Base-by-base conservation (phyloP, 2,329 filamentous ascomycete genomes). In the Sporothrix pallida region DNA sequence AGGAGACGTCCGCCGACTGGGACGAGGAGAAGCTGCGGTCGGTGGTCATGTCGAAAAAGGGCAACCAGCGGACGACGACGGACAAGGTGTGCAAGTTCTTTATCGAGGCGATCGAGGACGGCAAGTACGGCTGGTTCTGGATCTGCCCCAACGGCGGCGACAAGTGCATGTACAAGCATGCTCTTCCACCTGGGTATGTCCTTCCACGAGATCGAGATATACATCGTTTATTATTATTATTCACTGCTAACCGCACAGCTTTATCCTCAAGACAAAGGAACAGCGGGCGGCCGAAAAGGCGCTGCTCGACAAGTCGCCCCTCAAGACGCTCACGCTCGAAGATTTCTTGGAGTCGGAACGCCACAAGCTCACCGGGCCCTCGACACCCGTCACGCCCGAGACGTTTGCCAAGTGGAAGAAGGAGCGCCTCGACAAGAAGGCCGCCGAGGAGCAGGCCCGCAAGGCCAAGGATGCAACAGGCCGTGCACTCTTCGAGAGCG, bases 81-180 rank as follows among this genome's bases (percentile, higher is more conserved):
- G 96, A 99, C 81, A 99, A 98, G 84, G 96, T 99, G 77, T 99
- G 96, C 93, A 99, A 98, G 84, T 97, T 86, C 86, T 99, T 99
- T 82, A 96, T 98, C 81, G 91, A 95, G 78, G 96, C 96, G 37
- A 96, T 99, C 76, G 96, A 99, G 84, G 96, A 99, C 81, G 93
- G 94, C 79, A 99, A 98, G 84, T 99, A 99, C 80, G 96, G 96
- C 76, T 99, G 96, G 96, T 98, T 99, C 84, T 99, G 96, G 96
- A 87, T 90, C 74, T 99, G 96, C 88, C 96, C 96, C 65, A 98
- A 98, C 80, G 95, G 94, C 77, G 95, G 93, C 76, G 92, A 99
- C 81, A 93, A 97, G 83, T 99, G 96, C 92, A 98, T 96, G 92
- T 99, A 99, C 82, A 95, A 93, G 84, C 96, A 99, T 83, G 94